A percentile compares a stretch with the other conserved stretches of the same genome.
These are phyloP conservation scores for Acacia melanoxylon DNA, from an alignment of 306 rosid species.

Conservation along the genomic window DNA sequence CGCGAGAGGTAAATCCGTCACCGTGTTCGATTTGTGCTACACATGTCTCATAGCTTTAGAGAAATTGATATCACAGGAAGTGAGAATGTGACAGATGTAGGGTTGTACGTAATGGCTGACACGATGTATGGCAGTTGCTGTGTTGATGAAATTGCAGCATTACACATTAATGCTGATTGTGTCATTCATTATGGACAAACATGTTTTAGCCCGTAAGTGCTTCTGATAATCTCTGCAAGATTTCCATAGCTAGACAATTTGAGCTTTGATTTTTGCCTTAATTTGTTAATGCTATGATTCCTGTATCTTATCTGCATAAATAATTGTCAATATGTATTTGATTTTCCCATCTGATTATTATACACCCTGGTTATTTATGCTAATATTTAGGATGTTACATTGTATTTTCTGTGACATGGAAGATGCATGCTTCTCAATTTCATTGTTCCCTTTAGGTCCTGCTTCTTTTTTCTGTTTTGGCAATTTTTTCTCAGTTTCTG, in stretches of 20 bases:
- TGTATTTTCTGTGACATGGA: background rate
- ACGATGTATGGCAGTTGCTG: constrained; percentile 91
- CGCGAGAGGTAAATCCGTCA: too few relatives aligned
- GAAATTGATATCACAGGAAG: constrained; percentile 21
- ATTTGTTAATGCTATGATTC: background rate
- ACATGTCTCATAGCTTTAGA: too few relatives aligned
- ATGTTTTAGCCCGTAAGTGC: constrained; percentile 87
- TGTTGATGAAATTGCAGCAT: constrained; percentile 92
- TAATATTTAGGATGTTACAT: background rate
- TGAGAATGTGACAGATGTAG: constrained; percentile 38
- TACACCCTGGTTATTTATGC: background rate
- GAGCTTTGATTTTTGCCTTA: background rate
- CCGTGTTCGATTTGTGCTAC: too few relatives aligned
- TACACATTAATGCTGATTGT: constrained; percentile 68
- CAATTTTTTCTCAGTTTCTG: background rate
- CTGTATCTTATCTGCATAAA: background rate
- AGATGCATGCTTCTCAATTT: background rate
- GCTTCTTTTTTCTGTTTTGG: background rate
- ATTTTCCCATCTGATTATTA: background rate
- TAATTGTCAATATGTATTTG: constrained; percentile 10
- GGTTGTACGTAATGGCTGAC: constrained; percentile 85
- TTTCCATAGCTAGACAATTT: background rate
- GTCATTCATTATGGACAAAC: constrained; percentile 92
- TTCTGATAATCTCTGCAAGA: constrained; percentile 1
- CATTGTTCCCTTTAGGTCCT: constrained; percentile 19